Evolutionary conservation across 106 monocot genomes (phyloP).

Genomic region (Platanthera guangdongensis): DNA sequence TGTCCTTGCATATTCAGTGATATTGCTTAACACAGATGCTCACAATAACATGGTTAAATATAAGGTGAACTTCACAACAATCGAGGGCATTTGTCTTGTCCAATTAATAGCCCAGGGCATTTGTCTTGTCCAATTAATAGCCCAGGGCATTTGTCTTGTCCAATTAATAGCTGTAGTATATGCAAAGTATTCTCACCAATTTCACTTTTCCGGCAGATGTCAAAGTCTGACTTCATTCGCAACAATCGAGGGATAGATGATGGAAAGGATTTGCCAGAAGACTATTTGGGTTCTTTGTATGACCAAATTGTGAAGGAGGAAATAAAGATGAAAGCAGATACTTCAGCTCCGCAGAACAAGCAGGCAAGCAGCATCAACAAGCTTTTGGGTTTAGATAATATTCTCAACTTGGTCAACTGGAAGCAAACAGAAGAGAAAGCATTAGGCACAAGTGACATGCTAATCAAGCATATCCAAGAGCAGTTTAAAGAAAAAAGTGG

Average conservation of each 20-base stretch:
- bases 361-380: constrained; percentile 79
- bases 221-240: constrained; percentile 89
- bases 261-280: constrained; percentile 95
- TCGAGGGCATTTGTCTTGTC: neutral
- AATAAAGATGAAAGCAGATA: constrained; percentile 94
- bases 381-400: constrained; percentile 81
- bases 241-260: constrained; percentile 96
- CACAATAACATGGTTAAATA: constrained; percentile 98
- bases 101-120: neutral
- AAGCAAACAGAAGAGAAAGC: constrained; percentile 83
- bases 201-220: constrained; percentile 52
- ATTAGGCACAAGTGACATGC: constrained; percentile 78
- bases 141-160: neutral
- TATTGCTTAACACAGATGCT: constrained; percentile 99
- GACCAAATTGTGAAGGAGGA: constrained; percentile 92
- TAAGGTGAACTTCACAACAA: constrained; percentile 46
- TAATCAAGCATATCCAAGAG: constrained; percentile 90
- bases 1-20: constrained; percentile 99
- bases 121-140: neutral
- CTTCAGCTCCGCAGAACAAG: constrained; percentile 57
- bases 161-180: neutral
- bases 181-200: constrained; percentile 2
- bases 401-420: constrained; percentile 82
- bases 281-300: constrained; percentile 78
- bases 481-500: constrained; percentile 89